Evolutionary conservation across 805 yeast genomes (phyloP), one percentile per base, ranked within the genome.

Genomic region (Pichia pseudocactophila): DNA sequence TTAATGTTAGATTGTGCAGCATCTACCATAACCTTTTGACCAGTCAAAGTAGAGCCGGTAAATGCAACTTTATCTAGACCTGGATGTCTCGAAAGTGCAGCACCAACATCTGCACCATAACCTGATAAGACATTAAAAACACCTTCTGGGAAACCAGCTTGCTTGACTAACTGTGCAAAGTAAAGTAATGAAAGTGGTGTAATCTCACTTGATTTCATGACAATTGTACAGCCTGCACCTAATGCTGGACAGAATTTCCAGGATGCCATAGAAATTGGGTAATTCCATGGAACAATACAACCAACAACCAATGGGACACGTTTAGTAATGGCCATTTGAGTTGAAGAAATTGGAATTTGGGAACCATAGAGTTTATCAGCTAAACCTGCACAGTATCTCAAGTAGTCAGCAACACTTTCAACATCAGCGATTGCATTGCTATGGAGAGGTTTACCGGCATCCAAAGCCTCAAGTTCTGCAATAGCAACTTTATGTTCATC

Each of bases 221-320:
- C 76, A 36, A 81, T 73, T 12, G 76, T 71, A 62, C 84, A 82
- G 42, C 92, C 92, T 41, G 85, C 80, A 34, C 89, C 87, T 49
- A 83, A 64, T 9, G 94, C 92, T 18, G 90, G 90, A 22, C 83
- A 86, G 55, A 83, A 67, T 61, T 83, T 82, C 92, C 92, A 83
- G 19, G 83, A 70, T 13, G 82, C 78, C 87, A 82, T 80, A 27
- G 71, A 65, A 51, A 79, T 59, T 26, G 86, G 85, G 57, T 76
- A 80, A 64, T 79, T 79, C 85, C 86, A 79, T 28, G 86, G 86
- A 44, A 80, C 76, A 50, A 79, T 76, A 58, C 77, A 80, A 11
- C 78, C 85, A 52, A 80, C 77, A 30, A 79, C 82, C 39, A 67
- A 58, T 6, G 86, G 82, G 60, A 81, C 83, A 50, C 78, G 79